Evolutionary conservation across 2,329 filamentous ascomycete genomes (phyloP), one percentile per base, ranked within the genome.

Genomic region (Clarireedia homoeocarpa): DNA sequence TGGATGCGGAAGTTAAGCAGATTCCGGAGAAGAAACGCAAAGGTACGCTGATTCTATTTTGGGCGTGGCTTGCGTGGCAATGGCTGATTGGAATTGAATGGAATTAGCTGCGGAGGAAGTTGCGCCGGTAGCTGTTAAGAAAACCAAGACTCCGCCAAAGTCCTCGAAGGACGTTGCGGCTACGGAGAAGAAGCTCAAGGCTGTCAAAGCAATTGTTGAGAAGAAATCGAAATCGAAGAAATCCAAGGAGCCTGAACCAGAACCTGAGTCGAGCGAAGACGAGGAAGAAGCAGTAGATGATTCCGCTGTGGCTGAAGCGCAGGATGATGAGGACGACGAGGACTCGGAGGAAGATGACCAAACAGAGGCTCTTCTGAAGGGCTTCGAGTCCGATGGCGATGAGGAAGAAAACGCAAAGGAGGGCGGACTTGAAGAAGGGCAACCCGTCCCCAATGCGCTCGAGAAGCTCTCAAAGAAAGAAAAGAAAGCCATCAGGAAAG

Each of bases 311-410:
- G 59, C 62, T 38, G 49, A 46, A 44, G 59, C 45, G 1, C 57
- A 55, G 6, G 61, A 63, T 12, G 58, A 58, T 4, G 62, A 65
- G 9, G 30, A 14, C 3, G 59, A 56, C n/a, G 62, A 63, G 17
- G 60, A 71, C 24, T 71, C 67, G 7, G 67, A 69, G 26, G 66
- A 71, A 44, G 76, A 77, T 60, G 78, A 81, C 60, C 77, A 79
- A 60, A 80, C 78, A n/a, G 71, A 73, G 34, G 77, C 74, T 20
- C 70, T 82, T 24, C 71, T 82, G 59, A 74, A 74, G 58, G 79
- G 79, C 9, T 81, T 82, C 57, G 78, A 81, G 48, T 59, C 53
- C 5, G 24, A 53, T n/a, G 55, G 60, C 17, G 62, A 65, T 12
- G 72, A 74, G 61, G 73, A 73, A 36, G 71, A 74, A 48, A 75